These are phyloP conservation scores for Ogataea pini DNA, from an alignment of 805 yeast species.

Conservation along the genomic window DNA sequence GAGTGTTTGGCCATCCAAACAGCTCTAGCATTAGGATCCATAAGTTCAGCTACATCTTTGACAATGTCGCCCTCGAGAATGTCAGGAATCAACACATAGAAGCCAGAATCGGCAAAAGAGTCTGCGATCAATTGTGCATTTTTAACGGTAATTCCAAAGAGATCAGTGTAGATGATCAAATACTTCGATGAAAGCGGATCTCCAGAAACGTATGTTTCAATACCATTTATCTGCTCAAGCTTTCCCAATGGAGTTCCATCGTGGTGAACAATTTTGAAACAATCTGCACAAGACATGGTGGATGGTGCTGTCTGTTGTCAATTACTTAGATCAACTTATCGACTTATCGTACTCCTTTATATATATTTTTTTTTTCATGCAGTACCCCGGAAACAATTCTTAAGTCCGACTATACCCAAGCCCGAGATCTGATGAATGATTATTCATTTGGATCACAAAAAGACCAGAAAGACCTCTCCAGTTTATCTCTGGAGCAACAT, in stretches of 20 bases:
- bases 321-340: no score
- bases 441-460: no score
- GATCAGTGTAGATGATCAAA: slow-evolving; percentile 63
- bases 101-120: slow-evolving; percentile 58
- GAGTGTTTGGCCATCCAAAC: slow-evolving; percentile 56
- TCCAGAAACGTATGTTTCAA: slow-evolving; percentile 50
- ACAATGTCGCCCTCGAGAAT: slow-evolving; percentile 54
- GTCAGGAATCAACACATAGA: slow-evolving; percentile 68
- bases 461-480: no score
- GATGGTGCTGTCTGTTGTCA: no score
- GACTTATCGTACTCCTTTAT: no score
- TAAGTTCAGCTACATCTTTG: slow-evolving; percentile 23
- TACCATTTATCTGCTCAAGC: slow-evolving; percentile 42
- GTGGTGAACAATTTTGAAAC: slow-evolving; percentile 44
- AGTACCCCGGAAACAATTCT: not conserved
- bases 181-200: slow-evolving; percentile 42
- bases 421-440: not conserved
- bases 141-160: slow-evolving; percentile 56
- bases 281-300: slow-evolving; percentile 54
- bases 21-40: slow-evolving; percentile 24
- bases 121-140: slow-evolving; percentile 63
- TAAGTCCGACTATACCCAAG: not conserved
- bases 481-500: no score
- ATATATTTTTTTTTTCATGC: not conserved
- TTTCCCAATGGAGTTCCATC: slow-evolving; percentile 52